Conservation (phyloP, 805 yeast species). For the Candida silvicultrix region DNA sequence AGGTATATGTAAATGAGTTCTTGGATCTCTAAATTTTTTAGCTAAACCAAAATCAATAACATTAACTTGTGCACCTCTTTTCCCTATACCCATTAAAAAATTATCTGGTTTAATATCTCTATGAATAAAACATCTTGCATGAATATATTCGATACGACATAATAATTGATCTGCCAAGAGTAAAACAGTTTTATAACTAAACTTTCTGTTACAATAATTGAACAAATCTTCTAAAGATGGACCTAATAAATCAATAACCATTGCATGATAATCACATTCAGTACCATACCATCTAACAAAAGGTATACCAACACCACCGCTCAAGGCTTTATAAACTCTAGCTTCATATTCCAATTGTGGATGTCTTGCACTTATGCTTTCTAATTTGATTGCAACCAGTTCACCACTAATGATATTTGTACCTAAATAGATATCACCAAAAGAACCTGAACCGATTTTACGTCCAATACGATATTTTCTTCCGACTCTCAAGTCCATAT, state of each 20-base stretch:
- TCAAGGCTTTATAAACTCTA: constrained; percentile 85
- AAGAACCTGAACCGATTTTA: constrained; percentile 94
- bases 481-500: constrained; percentile 80
- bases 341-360: constrained; percentile 98
- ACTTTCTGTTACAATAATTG: constrained; percentile 92
- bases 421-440: constrained; percentile 93
- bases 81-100: constrained; percentile 78
- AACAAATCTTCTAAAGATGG: constrained; percentile 93
- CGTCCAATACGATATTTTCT: constrained; percentile 92
- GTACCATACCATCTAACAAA: constrained; percentile 96
- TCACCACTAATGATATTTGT: constrained; percentile 94
- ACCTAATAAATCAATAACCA: constrained; percentile 94
- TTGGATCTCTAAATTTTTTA: constrained; percentile 91
- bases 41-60: constrained; percentile 95
- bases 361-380: constrained; percentile 83
- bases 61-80: constrained; percentile 94
- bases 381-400: constrained; percentile 95
- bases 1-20: constrained; percentile 91
- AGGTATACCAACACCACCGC: constrained; percentile 97
- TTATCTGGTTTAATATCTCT: constrained; percentile 97
- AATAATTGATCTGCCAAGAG: constrained; percentile 90
- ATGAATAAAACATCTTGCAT: constrained; percentile 93
- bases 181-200: constrained; percentile 88
- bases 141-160: constrained; percentile 91
- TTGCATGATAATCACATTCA: constrained; percentile 92